Conservation (phyloP, 805 yeast genomes). For the Wickerhamomyces chambardii region DNA sequence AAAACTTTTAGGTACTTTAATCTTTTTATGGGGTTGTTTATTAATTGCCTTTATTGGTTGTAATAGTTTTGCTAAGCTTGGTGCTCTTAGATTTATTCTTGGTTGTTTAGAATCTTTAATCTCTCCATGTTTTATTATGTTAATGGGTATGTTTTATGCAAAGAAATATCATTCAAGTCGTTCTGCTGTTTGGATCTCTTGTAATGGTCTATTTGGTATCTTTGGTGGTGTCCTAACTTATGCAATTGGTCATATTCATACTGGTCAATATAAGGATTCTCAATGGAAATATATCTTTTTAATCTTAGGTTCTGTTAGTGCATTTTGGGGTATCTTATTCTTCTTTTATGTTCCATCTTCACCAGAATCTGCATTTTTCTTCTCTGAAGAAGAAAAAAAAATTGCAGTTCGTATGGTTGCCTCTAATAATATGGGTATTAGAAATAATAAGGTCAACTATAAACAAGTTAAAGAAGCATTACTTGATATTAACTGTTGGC, state of each 20-base stretch:
- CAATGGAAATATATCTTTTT: slow-evolving; percentile 40
- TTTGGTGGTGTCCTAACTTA: slow-evolving; percentile 24
- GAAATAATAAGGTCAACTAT: slow-evolving; percentile 29
- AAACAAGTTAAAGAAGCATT: slow-evolving; percentile 30
- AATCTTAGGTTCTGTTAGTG: slow-evolving; percentile 37
- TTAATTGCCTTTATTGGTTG: not conserved
- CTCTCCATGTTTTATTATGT: slow-evolving; percentile 10
- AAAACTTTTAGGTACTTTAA: slow-evolving; percentile 14
- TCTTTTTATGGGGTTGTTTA: slow-evolving; percentile 11
- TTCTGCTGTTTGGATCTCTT: slow-evolving; percentile 25
- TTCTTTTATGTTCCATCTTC: slow-evolving; percentile 35
- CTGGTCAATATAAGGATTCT: slow-evolving; percentile 10
- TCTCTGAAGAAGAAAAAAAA: slow-evolving; percentile 31
- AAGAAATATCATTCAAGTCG: slow-evolving; percentile 22
- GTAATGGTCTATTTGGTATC: slow-evolving; percentile 23
- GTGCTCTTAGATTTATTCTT: not conserved
- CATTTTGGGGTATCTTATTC: slow-evolving; percentile 19
- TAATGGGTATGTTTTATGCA: slow-evolving; percentile 24
- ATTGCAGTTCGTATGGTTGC: slow-evolving; percentile 29
- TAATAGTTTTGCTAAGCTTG: not conserved
- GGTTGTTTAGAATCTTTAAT: not conserved
- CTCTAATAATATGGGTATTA: slow-evolving; percentile 26
- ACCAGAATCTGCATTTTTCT: slow-evolving; percentile 33
- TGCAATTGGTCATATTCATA: slow-evolving; percentile 14
- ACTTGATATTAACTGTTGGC: slow-evolving; percentile 30